Percentiles rank a stretch among this genome's conserved stretches.
Evolutionary conservation across 169 alveolate genomes (phyloP).

Genomic region (Cryptosporidium sp.): DNA sequence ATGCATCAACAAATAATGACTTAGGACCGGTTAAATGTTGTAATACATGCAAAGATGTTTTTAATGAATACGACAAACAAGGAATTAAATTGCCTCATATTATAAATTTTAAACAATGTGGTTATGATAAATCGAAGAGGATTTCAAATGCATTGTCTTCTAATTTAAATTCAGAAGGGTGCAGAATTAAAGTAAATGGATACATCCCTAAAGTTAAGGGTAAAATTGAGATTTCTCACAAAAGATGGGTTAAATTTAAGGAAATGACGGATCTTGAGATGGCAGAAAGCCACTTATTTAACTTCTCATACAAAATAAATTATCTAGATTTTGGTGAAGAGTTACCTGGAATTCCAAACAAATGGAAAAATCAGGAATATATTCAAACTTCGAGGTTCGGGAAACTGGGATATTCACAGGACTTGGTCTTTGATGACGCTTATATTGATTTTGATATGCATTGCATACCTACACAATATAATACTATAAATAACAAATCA

Average conservation of each 20-base stretch:
- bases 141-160: slow-evolving; percentile 27
- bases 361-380: slow-evolving; percentile 54
- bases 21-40: slow-evolving; percentile 30
- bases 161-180: slow-evolving; percentile 40
- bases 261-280: slow-evolving; percentile 71
- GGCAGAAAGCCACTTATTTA: slow-evolving; percentile 50
- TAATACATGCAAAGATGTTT: slow-evolving; percentile 50
- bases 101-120: slow-evolving; percentile 62
- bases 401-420: background rate
- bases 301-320: slow-evolving; percentile 50
- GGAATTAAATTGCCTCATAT: slow-evolving; percentile 34
- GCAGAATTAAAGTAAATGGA: slow-evolving; percentile 34
- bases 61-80: slow-evolving; percentile 26
- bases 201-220: slow-evolving; percentile 69
- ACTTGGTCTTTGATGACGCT: slow-evolving; percentile 45
- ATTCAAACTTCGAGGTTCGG: slow-evolving; percentile 26
- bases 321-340: slow-evolving; percentile 66
- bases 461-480: slow-evolving; percentile 68
- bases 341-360: slow-evolving; percentile 40
- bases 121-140: slow-evolving; percentile 6
- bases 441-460: slow-evolving; percentile 72
- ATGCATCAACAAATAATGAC: slow-evolving; percentile 18
- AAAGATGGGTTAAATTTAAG: slow-evolving; percentile 52
- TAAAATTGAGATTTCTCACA: slow-evolving; percentile 56
- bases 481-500: slow-evolving; percentile 46